Evolutionary conservation across 768 basidiomycete genomes (phyloP), one percentile per base, ranked within the genome.

Genomic region (Lactarius akahatsu): DNA sequence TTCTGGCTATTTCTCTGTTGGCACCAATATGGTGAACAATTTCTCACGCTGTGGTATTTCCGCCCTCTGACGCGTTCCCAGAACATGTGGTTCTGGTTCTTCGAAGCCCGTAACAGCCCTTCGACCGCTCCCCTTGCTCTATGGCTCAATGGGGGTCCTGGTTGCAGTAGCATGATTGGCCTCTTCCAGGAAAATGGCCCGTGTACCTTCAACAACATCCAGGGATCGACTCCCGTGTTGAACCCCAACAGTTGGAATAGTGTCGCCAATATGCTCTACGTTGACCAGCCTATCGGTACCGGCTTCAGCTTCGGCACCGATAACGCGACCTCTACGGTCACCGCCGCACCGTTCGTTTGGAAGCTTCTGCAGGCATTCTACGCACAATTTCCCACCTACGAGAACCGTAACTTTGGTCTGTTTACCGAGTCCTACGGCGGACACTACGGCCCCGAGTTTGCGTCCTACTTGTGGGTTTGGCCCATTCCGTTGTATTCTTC

Each of bases 381-480:
- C 56, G 56, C 56, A n/a, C 77, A 78, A 64, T 85, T 85, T 63
- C 63, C 80, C 36, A 77, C 78, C 40, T 79, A 78, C 32, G 72
- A 76, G 40, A 65, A 67, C 4, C 77, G 75, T 61, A 76, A 77
- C 7, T 73, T 85, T 56, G 83, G 81, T 1, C 74, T 85, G 47
- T 85, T 83, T 83, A 83, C 83, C 3, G 83, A 85, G 72, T 83
- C 82, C 78, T 66, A 58, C 34, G 65, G 68, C n/a, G 73, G 73
- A 4, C 73, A 74, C 52, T 73, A 72, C 57, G 73, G 73, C 8
- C 73, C 73, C 1, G 62, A 62, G 13, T 72, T 72, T 57, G 61
- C 58, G 9, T 60, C 26, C 36, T 41, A 38, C 47, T 63, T 60
- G 59, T 60, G 26, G n/a, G 59, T 60, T 34, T 60, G 26, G 15